phyloP scores from a whole-genome alignment of 2,329 filamentous ascomycete genomes.

The Onygena corvina region DNA sequence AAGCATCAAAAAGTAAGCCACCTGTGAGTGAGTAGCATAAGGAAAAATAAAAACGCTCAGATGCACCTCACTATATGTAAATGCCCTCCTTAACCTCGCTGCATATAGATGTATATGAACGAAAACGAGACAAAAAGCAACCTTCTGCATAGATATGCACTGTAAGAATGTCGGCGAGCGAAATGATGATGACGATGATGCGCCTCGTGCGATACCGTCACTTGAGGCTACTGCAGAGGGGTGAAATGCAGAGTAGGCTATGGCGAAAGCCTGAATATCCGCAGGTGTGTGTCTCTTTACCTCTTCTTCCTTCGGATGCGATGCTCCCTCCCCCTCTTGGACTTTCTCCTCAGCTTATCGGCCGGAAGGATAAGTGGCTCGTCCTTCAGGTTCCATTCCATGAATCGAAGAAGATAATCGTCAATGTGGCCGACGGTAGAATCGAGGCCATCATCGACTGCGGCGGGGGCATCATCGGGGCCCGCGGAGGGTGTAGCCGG shows the following conservation, averaged over 20 bases:
- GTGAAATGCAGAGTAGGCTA: too few species aligned
- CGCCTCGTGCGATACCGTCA: too few species aligned
- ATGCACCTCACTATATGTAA: constrained; percentile 1
- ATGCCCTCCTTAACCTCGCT: neutral
- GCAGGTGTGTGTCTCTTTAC: constrained; percentile 13
- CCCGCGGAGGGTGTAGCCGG: constrained; percentile 18
- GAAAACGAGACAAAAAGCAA: neutral
- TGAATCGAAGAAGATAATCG: constrained; percentile 60
- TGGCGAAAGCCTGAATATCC: too few species aligned
- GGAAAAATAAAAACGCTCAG: constrained; percentile 2
- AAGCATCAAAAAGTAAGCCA: neutral
- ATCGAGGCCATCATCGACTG: constrained; percentile 27
- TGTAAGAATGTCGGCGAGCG: neutral
- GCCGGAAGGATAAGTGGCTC: constrained; percentile 38
- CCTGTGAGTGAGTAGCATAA: too few species aligned
- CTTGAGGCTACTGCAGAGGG: too few species aligned
- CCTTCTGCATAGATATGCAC: neutral
- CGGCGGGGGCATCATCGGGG: constrained; percentile 16
- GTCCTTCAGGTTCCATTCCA: constrained; percentile 47
- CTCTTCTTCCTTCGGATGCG: constrained; percentile 25
- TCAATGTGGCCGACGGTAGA: constrained; percentile 52
- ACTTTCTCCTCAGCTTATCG: constrained; percentile 39
- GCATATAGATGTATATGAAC: neutral
- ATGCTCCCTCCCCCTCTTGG: constrained; percentile 38
- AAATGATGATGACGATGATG: constrained; percentile 1